Base-by-base conservation (phyloP, 1,139 yeast genomes). In the Kodamaea arcana region DNA sequence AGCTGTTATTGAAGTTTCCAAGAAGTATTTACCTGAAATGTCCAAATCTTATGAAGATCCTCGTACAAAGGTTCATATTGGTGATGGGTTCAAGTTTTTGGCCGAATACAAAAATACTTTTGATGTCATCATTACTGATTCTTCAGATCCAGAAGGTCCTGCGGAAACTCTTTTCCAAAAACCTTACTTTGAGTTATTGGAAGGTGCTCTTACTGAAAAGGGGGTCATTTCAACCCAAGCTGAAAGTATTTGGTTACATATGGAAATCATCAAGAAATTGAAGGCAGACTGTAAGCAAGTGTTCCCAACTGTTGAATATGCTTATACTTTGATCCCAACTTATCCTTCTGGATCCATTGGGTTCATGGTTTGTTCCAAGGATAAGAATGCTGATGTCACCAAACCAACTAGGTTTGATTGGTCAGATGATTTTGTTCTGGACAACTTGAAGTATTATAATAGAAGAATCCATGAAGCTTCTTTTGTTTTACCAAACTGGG, bases 71-170 rank as follows among this genome's bases (percentile, higher is more conserved):
- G 81, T 87, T 40, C 84, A 83, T 57, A 80, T 88, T 53, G 90
- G 90, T 40, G 97, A 88, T 57, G 97, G 97, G 14, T 88, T 88
- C 75, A 85, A 88, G 67, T 88, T 82, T 65, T 75, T 88, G 58
- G 80, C 80, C 42, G 86, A 83, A 47, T 79, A 79, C 65, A 65
- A 67, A 50, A 67, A 69, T 52, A 79, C 76, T 53, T 88, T 84
- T 53, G 97, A 88, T 59, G 95, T 87, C 28, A 87, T 88, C 56
- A 81, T 88, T 59, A 86, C 96, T 32, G 97, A 88, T 60, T 86
- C 96, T 12, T 85, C 95, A 25, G 97, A 88, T 60, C 97, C 97
- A 32, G 97, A 88, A 60, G 97, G 97, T 37, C 97, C 97, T 26
- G 97, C 97, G 33, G 95, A 82, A 58, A 72, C 83, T 20, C 74